phyloP scores from a whole-genome alignment of 2,329 filamentous ascomycete species.

The Botrytis galanthina region DNA sequence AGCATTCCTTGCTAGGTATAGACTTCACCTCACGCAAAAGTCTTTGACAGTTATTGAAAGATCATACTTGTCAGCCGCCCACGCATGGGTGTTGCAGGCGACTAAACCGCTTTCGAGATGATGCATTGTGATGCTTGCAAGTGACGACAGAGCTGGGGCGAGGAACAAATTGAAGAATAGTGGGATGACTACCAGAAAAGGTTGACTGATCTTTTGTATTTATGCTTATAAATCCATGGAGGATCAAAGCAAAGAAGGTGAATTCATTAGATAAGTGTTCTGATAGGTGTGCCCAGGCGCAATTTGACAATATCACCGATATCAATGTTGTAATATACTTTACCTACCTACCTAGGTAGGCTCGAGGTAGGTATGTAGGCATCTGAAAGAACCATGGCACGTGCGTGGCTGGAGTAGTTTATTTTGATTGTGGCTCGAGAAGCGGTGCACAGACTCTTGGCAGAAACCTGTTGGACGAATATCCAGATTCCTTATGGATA shows the following conservation, averaged over 20 bases:
- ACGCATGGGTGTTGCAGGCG: not conserved
- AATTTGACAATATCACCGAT: too few species aligned
- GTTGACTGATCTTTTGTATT: not conserved
- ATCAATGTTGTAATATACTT: not conserved
- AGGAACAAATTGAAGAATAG: not conserved
- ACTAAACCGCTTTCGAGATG: constrained; percentile 6
- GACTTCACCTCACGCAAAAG: not conserved
- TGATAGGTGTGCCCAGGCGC: not conserved
- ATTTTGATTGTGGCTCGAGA: not conserved
- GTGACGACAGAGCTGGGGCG: not conserved
- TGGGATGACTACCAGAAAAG: not conserved
- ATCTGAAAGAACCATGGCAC: not conserved
- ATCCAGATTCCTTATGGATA: not conserved
- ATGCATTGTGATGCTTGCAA: constrained; percentile 7
- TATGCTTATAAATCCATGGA: not conserved
- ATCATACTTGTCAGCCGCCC: not conserved
- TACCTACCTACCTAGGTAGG: too few species aligned
- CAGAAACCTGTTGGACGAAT: not conserved
- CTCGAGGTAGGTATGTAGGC: too few species aligned
- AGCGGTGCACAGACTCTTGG: not conserved
- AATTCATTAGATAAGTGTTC: not conserved
- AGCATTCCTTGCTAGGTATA: not conserved
- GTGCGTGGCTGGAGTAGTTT: not conserved
- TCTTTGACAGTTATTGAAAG: not conserved
- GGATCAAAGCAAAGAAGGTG: not conserved